Evolutionary conservation across 2,329 filamentous ascomycete genomes (phyloP).

Genomic region (Dactylellina parvicollis): DNA sequence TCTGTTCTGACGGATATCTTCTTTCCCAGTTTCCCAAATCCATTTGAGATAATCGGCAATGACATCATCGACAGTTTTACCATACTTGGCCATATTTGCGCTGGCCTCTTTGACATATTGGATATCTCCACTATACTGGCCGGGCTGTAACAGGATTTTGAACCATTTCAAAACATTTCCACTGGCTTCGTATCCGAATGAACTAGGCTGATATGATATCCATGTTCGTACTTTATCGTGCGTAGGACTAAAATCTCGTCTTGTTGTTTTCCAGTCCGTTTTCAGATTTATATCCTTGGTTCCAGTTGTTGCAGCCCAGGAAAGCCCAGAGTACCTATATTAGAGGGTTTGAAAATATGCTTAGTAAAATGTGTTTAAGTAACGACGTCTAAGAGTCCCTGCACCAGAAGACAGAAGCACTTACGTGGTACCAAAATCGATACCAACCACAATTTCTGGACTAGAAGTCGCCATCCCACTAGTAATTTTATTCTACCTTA

Average conservation of each 20-base stretch:
- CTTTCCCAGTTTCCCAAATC: conserved; percentile 65
- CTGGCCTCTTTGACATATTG: conserved; percentile 7
- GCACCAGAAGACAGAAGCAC: not conserved
- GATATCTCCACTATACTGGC: not conserved
- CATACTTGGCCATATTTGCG: not conserved
- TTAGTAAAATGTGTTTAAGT: too few relatives aligned
- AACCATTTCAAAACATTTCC: conserved; percentile 21
- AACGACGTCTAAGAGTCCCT: too few relatives aligned
- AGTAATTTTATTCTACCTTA: not conserved
- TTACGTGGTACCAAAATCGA: conserved; percentile 33
- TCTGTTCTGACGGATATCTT: conserved; percentile 63
- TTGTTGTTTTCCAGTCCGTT: conserved; percentile 4
- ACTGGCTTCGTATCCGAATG: conserved; percentile 11
- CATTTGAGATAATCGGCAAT: conserved; percentile 66
- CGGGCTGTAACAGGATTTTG: conserved; percentile 20
- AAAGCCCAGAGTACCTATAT: conserved; percentile 17
- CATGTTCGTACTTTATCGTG: conserved; percentile 13
- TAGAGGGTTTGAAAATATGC: not conserved
- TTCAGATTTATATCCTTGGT: conserved; percentile 3
- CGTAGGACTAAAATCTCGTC: not conserved
- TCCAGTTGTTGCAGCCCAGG: conserved; percentile 14
- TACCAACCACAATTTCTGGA: conserved; percentile 18
- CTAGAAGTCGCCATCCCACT: not conserved
- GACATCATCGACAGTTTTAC: conserved; percentile 58
- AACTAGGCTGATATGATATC: conserved; percentile 11